Conservation (phyloP, 1,284 basidiomycete species). For the Hemileia vastatrix region DNA sequence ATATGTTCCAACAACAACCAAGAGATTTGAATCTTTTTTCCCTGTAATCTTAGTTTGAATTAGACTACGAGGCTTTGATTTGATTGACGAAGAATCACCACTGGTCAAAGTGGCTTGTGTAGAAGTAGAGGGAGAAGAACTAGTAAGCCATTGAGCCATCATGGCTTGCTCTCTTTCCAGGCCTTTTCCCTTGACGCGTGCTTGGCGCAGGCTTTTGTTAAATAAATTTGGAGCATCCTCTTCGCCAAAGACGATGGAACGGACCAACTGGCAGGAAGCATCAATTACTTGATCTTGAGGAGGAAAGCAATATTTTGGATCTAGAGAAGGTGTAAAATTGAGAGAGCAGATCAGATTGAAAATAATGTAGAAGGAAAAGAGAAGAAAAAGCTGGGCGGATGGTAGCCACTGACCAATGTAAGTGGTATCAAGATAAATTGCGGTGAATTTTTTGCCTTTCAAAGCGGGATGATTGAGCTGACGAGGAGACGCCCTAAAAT, state of each 20-base stretch:
- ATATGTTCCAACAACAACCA: slow-evolving; percentile 18
- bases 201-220: not conserved
- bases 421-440: slow-evolving; percentile 20
- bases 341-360: no score
- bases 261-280: not conserved
- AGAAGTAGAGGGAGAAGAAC: no score
- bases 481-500: slow-evolving; percentile 12
- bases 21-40: no score
- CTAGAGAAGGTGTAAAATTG: not conserved
- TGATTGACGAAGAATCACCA: not conserved
- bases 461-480: slow-evolving; percentile 7
- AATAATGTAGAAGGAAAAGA: no score
- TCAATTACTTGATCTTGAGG: slow-evolving; percentile 20
- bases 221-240: not conserved
- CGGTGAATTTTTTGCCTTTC: slow-evolving; percentile 8
- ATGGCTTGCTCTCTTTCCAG: no score
- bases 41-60: no score
- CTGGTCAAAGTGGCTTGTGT: no score
- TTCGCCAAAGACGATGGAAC: not conserved
- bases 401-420: slow-evolving; percentile 8
- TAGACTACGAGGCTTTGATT: not conserved
- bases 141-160: no score
- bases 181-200: no score
- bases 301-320: slow-evolving; percentile 23
- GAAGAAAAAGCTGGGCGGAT: no score